These are phyloP conservation scores for Parasarocladium wereldwijsianum DNA, from an alignment of 2,329 filamentous ascomycete species.

Conservation along the genomic window DNA sequence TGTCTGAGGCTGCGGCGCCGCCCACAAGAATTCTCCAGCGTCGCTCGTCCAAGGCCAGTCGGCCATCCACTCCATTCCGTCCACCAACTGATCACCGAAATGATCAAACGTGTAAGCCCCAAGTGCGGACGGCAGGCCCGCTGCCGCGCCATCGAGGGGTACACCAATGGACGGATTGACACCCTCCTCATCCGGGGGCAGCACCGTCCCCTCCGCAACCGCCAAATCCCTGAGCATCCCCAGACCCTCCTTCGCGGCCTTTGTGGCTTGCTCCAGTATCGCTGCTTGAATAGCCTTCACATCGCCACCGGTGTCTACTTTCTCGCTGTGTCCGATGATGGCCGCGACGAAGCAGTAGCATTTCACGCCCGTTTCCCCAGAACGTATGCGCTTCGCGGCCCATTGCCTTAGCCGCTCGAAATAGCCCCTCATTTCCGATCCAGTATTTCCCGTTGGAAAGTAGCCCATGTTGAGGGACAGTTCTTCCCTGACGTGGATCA, in stretches of 20 bases:
- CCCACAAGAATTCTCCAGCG: no score
- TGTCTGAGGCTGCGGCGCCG: no score
- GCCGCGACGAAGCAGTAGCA: conserved; percentile 20
- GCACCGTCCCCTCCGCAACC: conserved; percentile 2
- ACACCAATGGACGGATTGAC: no score
- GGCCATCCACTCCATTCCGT: conserved; percentile 12
- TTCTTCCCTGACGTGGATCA: conserved; percentile 26
- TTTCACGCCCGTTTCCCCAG: conserved; percentile 29
- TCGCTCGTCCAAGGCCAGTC: conserved; percentile 16
- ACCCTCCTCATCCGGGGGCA: no score
- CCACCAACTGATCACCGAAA: conserved; percentile 6
- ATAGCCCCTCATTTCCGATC: conserved; percentile 15
- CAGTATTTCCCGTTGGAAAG: conserved; percentile 11
- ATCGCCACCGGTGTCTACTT: conserved; percentile 14
- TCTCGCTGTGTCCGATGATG: conserved; percentile 18
- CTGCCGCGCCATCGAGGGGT: no score
- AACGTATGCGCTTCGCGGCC: conserved; percentile 18
- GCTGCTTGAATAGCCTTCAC: conserved; percentile 16
- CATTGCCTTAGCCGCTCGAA: conserved; percentile 16
- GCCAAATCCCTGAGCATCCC: conserved; percentile 12
- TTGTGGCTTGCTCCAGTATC: conserved; percentile 14
- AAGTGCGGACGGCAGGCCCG: no score
- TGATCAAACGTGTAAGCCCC: no score
- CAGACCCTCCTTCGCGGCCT: conserved; percentile 14
- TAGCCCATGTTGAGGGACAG: conserved; percentile 17